Conservation (phyloP, 2,329 filamentous ascomycete genomes). For the Bipolaris zeicola region DNA sequence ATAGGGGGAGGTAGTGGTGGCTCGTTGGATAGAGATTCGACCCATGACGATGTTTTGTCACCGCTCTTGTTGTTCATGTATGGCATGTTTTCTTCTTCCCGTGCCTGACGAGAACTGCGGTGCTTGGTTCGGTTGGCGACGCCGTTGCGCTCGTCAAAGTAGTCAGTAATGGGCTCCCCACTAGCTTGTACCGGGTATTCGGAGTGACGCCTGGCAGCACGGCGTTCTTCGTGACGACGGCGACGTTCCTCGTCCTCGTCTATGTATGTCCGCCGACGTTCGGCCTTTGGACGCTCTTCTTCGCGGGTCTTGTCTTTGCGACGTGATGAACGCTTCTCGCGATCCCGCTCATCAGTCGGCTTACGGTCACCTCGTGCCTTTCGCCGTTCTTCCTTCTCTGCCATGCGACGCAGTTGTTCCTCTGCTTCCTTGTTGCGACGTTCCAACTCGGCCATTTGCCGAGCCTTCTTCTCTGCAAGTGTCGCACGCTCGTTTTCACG, state of each 20-base stretch:
- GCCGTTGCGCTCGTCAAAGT: slow-evolving; percentile 54
- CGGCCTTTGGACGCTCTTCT: slow-evolving; percentile 36
- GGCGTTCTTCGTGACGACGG: slow-evolving; percentile 53
- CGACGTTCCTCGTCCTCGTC: slow-evolving; percentile 47
- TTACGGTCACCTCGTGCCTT: slow-evolving; percentile 41
- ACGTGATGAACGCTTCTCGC: slow-evolving; percentile 43
- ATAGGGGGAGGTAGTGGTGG: slow-evolving; percentile 55
- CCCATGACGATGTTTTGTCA: slow-evolving; percentile 59
- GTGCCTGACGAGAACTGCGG: slow-evolving; percentile 34
- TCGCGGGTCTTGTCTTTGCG: slow-evolving; percentile 45
- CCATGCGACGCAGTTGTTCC: slow-evolving; percentile 46
- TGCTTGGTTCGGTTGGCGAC: slow-evolving; percentile 25
- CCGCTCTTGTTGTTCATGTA: slow-evolving; percentile 47
- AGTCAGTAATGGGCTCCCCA: slow-evolving; percentile 49
- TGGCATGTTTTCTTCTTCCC: slow-evolving; percentile 42
- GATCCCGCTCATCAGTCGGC: slow-evolving; percentile 39
- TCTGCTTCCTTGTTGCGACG: slow-evolving; percentile 47
- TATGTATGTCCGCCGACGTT: slow-evolving; percentile 45
- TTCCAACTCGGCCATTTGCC: slow-evolving; percentile 46
- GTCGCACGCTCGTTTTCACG: slow-evolving; percentile 42
- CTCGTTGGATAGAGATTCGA: slow-evolving; percentile 53
- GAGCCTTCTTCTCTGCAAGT: slow-evolving; percentile 46
- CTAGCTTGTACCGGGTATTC: slow-evolving; percentile 38
- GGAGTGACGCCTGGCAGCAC: slow-evolving; percentile 45
- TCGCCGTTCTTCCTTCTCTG: slow-evolving; percentile 48